Base-by-base conservation (phyloP, 179 eudicot genomes). In the Beta lomatogona region DNA sequence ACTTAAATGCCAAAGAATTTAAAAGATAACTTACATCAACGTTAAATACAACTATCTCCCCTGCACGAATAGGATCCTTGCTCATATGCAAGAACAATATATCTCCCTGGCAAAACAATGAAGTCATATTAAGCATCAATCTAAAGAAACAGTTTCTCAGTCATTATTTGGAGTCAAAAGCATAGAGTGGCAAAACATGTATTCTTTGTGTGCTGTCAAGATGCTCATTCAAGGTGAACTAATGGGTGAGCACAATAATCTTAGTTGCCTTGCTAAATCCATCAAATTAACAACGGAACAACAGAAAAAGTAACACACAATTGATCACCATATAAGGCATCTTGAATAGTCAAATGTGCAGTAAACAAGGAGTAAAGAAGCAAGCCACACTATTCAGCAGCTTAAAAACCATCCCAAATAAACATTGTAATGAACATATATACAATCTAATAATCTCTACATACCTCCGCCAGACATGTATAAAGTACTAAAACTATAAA, bases 11-110 rank as follows among this genome's bases (percentile, higher is more conserved):
- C 31, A 12, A 50, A 16, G 4, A 28, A 66, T 22, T 68, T 50
- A 73, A 76, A 45, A 46, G 68, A 82, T 4, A 13, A 84, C 98
- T 70, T 89, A 94, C 99, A 85, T 96, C 97, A 82, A 96, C 89
- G 81, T 96, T 96, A 74, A 96, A 96, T 53, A 96, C 99, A 53
- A 94, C 98, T 75, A 96, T 94, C 87, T 96, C 98, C 84, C 99
- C 99, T 6, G 99, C 90, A 57, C 98, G 98, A 83, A 96, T 92
- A 25, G 99, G 99, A 77, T 91, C 99, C 91, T 96, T 91, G 82
- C 93, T 90, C 98, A 96, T 94, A 82, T 91, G 94, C 82, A 96
- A 90, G 86, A 96, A 94, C 86, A 96, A 86, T 73, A 96, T 96
- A 84, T 96, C 99, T 81, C 99, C 99, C 99, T 96, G 93, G 52